A percentile compares a stretch with the other conserved stretches of the same genome.
These are phyloP conservation scores for Rachicladosporium sp. DNA, from an alignment of 2,329 filamentous ascomycete species.

Conservation along the genomic window DNA sequence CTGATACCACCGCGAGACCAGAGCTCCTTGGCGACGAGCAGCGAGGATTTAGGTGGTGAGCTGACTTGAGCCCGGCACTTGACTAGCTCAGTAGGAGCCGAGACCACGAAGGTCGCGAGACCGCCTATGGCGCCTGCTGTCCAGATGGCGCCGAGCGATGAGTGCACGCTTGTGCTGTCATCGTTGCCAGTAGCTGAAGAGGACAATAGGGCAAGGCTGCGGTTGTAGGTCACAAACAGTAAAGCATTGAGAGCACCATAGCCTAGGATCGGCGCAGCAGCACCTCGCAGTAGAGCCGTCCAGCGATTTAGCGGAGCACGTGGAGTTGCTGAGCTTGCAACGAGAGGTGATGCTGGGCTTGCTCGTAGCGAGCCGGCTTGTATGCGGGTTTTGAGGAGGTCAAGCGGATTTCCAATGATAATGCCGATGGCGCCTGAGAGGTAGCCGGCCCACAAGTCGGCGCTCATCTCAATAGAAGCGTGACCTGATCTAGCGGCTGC, in stretches of 20 bases:
- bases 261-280: slow-evolving; percentile 73
- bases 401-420: slow-evolving; percentile 73
- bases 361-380: slow-evolving; percentile 46
- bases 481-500: background rate
- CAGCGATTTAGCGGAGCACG: slow-evolving; percentile 8
- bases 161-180: no score
- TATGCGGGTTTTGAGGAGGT: slow-evolving; percentile 58
- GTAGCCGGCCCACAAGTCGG: slow-evolving; percentile 92
- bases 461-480: slow-evolving; percentile 47
- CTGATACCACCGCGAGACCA: slow-evolving; percentile 36
- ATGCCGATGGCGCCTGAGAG: slow-evolving; percentile 77
- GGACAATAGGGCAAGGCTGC: slow-evolving; percentile 55
- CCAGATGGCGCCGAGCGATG: no score
- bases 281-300: slow-evolving; percentile 39
- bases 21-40: slow-evolving; percentile 18
- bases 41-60: slow-evolving; percentile 18
- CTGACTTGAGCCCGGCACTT: slow-evolving; percentile 79
- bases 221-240: slow-evolving; percentile 83
- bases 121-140: slow-evolving; percentile 70
- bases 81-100: slow-evolving; percentile 77
- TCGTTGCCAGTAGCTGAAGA: no score
- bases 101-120: slow-evolving; percentile 73
- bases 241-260: slow-evolving; percentile 87
- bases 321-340: background rate
- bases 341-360: background rate